Percentiles rank a stretch among this genome's conserved stretches.
Evolutionary conservation across 306 rosid species (phyloP).

Genomic region (Rosa multiflora): DNA sequence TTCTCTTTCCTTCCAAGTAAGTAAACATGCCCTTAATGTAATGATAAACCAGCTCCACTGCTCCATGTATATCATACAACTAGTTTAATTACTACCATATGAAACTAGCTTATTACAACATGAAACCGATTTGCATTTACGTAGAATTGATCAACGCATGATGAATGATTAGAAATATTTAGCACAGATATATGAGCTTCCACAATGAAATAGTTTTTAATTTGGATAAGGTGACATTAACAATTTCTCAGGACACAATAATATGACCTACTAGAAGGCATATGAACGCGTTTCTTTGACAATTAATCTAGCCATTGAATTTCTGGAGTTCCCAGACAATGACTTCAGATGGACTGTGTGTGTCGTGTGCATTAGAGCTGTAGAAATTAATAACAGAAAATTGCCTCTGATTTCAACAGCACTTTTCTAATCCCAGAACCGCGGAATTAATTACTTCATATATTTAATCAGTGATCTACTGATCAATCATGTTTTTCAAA

Average conservation of each 20-base stretch:
- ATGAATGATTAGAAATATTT: not conserved
- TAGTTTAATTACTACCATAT: too few species aligned
- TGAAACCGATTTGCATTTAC: too few species aligned
- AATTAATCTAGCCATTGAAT: not conserved
- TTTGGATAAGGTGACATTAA: not conserved
- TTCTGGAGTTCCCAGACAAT: not conserved
- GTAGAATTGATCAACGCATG: not conserved
- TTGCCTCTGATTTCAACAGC: not conserved
- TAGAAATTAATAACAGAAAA: not conserved
- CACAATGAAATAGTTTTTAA: not conserved
- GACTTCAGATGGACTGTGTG: constrained; percentile 3
- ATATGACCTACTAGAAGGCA: constrained; percentile 14
- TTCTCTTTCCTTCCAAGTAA: too few species aligned
- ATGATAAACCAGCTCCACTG: too few species aligned
- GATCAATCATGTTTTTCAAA: constrained; percentile 1
- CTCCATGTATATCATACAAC: too few species aligned
- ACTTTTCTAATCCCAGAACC: not conserved
- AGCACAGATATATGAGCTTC: not conserved
- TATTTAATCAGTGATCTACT: not conserved
- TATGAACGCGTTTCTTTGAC: constrained; percentile 13
- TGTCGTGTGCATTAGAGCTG: not conserved
- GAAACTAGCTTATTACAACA: too few species aligned
- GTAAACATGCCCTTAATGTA: too few species aligned
- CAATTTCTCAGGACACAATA: not conserved
- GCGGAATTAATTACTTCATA: not conserved